Conservation (phyloP, 306 rosid genomes). For the Trichosanthes cucumerina region DNA sequence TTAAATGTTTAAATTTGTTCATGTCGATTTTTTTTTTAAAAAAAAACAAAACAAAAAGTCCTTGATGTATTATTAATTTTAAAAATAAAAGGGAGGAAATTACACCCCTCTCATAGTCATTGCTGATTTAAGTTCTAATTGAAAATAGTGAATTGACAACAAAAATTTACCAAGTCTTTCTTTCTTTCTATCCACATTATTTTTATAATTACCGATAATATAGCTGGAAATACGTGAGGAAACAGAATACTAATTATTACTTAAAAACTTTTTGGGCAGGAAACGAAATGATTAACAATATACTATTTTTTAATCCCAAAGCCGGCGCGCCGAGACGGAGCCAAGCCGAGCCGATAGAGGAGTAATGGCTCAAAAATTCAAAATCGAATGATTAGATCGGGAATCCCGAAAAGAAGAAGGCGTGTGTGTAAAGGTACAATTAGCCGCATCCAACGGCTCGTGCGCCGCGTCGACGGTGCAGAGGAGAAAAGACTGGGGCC, state of each 20-base stretch:
- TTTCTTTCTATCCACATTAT: neutral
- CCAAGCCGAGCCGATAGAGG: neutral
- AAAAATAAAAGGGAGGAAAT: neutral
- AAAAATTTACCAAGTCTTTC: neutral
- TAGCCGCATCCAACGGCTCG: slow-evolving; percentile 7
- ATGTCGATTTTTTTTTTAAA: too few species aligned
- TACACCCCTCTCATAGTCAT: neutral
- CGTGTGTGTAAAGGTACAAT: neutral
- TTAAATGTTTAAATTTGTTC: too few species aligned
- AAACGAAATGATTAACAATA: neutral
- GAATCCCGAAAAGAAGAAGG: neutral
- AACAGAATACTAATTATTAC: neutral
- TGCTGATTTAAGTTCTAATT: neutral
- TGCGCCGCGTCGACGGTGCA: neutral
- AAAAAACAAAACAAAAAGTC: too few species aligned
- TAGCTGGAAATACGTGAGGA: neutral
- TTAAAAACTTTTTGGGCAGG: neutral
- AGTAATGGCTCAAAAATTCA: neutral
- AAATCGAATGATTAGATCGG: neutral
- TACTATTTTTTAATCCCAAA: neutral
- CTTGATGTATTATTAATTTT: neutral
- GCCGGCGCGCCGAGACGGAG: neutral
- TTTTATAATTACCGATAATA: neutral
- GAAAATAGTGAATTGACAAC: neutral
- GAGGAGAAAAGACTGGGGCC: neutral